Percentiles rank a stretch among this genome's conserved stretches.
Evolutionary conservation across 2,329 filamentous ascomycete species (phyloP).

Genomic region (Dactylellina haptotyla): DNA sequence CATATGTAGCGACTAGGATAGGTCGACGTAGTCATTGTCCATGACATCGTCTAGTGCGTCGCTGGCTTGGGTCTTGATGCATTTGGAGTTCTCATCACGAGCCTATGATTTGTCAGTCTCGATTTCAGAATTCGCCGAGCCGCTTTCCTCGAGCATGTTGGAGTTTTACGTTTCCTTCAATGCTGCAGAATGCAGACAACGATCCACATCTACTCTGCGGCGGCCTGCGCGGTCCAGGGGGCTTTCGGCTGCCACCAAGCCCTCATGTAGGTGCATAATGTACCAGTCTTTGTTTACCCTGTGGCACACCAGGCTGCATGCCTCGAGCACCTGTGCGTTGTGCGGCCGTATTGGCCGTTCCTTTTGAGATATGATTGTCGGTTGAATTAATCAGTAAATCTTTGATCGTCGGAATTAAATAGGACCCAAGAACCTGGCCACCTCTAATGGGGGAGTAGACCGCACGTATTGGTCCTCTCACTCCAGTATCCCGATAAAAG

Average conservation of each 20-base stretch:
- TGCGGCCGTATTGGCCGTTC: conserved; percentile 24
- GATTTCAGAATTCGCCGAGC: conserved; percentile 18
- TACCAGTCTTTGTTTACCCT: neutral
- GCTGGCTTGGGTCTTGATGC: neutral
- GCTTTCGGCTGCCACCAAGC: conserved; percentile 29
- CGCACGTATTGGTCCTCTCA: no score
- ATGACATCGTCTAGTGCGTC: conserved; percentile 10
- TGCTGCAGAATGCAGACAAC: conserved; percentile 12
- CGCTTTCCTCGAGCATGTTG: neutral
- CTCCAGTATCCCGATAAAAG: no score
- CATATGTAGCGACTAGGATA: neutral
- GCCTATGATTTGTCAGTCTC: conserved; percentile 17
- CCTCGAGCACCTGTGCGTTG: conserved; percentile 29
- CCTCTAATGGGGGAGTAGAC: neutral
- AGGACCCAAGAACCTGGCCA: neutral
- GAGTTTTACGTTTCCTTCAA: neutral
- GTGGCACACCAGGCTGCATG: conserved; percentile 15
- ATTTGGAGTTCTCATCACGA: neutral
- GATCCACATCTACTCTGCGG: neutral
- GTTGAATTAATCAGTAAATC: neutral
- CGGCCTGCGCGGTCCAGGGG: conserved; percentile 25
- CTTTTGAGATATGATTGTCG: conserved; percentile 23
- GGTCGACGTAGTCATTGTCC: neutral
- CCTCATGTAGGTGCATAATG: conserved; percentile 15
- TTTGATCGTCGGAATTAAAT: neutral